Conservation (phyloP, 2,329 filamentous ascomycete genomes). For the Phyllachora maydis region DNA sequence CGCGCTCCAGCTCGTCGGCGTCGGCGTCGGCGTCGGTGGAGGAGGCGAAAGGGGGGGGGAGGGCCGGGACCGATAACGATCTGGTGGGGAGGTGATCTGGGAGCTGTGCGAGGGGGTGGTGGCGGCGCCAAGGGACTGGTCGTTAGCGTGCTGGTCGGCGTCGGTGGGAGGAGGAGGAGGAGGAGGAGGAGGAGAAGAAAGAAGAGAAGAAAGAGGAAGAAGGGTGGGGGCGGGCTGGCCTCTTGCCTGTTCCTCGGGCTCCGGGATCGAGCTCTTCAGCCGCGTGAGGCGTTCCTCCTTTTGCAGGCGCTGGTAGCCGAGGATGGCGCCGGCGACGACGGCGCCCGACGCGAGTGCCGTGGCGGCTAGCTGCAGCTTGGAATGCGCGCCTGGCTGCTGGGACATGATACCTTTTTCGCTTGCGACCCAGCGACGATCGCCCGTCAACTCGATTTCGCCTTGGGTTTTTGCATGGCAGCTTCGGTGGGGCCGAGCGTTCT, state of each 20-base stretch:
- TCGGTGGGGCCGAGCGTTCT: no score
- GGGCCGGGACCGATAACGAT: no score
- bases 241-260: slow-evolving; percentile 13
- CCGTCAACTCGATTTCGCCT: no score
- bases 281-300: slow-evolving; percentile 29
- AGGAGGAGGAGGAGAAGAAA: background rate
- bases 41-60: no score
- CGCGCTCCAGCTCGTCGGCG: slow-evolving; percentile 66
- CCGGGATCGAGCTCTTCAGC: slow-evolving; percentile 39
- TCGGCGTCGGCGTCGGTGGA: slow-evolving; percentile 43
- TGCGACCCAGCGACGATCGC: no score
- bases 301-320: slow-evolving; percentile 40
- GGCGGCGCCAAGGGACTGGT: no score
- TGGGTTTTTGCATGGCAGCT: no score
- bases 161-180: background rate
- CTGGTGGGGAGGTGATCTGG: no score
- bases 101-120: slow-evolving; percentile 24
- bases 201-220: no score
- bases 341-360: slow-evolving; percentile 48
- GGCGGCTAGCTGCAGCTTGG: slow-evolving; percentile 41
- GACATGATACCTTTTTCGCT: no score
- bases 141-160: background rate
- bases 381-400: no score
- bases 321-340: slow-evolving; percentile 35
- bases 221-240: slow-evolving; percentile 8